Base-by-base conservation (phyloP, 2,329 filamentous ascomycete genomes). In the Xylaria sp. region DNA sequence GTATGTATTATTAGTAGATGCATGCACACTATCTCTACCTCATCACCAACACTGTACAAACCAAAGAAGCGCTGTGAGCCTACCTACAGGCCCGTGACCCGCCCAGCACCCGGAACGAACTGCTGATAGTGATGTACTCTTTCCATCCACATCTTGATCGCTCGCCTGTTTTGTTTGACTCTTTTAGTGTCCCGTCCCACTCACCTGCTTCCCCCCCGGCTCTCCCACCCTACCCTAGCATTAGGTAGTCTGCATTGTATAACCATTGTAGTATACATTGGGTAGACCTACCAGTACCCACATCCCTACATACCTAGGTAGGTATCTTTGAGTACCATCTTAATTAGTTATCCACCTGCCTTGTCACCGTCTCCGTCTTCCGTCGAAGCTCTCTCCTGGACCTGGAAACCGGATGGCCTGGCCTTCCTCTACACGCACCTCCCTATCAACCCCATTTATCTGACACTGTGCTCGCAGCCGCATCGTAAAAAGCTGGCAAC, bases 71-170 rank as follows among this genome's bases (percentile, higher is more conserved):
- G 50, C 50, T 61, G 57, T 25, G 49, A 36, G 7, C 33, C 7
- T 55, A 50, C 11, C 22, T 10, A 15, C 38, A 29, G 47, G 44
- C 50, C 44, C 20, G 29, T 57, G 63, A 65, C 63, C 63, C 56
- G 42, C 57, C 13, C 13, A 61, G 25, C 42, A 50, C 33, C 50
- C 56, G 27, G 54, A 54, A 44, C 50, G 49, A 50, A 33, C 56
- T 56, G 36, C 45, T 36, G n/a, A 47, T 11, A 61, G 56, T 47
- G 29, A 56, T n/a, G 5, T n/a, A 55, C 29, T 60, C 38, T 20
- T 61, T 55, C 22, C 31, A 56, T 50, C 63, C 20, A 29, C 39
- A 31, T 36, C 42, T 62, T 13, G 27, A 47, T 62, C 50, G 33
- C 31, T 7, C 27, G 42, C 11, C 11, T 13, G 1, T 17, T 39